These are phyloP conservation scores for Plectosphaerella sp. DNA, from an alignment of 2,329 filamentous ascomycete species.

Conservation along the genomic window DNA sequence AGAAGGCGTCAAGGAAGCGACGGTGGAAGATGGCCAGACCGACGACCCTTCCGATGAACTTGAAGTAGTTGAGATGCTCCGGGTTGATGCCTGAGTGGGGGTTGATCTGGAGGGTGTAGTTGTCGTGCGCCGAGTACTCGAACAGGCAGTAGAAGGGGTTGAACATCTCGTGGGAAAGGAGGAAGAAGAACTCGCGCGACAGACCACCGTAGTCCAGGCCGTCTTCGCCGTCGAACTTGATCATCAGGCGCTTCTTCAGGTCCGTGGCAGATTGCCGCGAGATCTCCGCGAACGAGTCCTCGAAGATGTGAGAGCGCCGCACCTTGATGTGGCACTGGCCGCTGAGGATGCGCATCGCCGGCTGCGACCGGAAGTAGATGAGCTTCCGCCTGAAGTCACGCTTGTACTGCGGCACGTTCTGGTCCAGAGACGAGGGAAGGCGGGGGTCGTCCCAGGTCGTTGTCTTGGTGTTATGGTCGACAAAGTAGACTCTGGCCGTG, in stretches of 20 bases:
- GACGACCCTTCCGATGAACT: conserved; percentile 97
- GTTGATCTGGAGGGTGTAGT: conserved; percentile 99
- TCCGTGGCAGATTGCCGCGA: conserved; percentile 94
- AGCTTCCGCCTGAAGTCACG: conserved; percentile 96
- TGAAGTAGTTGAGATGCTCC: conserved; percentile 99
- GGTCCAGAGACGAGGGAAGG: conserved; percentile 90
- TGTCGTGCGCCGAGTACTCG: conserved; percentile 99
- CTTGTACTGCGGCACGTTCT: conserved; percentile 99
- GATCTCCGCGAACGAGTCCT: conserved; percentile 98
- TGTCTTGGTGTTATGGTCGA: conserved; percentile 99
- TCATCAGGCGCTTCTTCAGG: conserved; percentile 97
- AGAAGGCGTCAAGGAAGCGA: conserved; percentile 96
- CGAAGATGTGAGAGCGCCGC: conserved; percentile 92
- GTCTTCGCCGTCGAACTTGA: conserved; percentile 98
- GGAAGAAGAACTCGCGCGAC: conserved; percentile 98
- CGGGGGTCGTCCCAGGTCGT: conserved; percentile 98
- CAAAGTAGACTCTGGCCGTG: conserved; percentile 96
- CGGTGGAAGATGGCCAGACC: conserved; percentile 97
- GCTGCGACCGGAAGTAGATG: conserved; percentile 98
- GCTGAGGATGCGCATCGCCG: conserved; percentile 88
- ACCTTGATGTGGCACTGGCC: conserved; percentile 99
- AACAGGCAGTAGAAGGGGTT: conserved; percentile 99
- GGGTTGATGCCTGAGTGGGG: conserved; percentile 98
- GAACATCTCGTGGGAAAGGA: conserved; percentile 99
- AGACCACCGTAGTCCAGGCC: conserved; percentile 97